Evolutionary conservation across 2,329 filamentous ascomycete genomes (phyloP).

Genomic region (Colletotrichum lentis): DNA sequence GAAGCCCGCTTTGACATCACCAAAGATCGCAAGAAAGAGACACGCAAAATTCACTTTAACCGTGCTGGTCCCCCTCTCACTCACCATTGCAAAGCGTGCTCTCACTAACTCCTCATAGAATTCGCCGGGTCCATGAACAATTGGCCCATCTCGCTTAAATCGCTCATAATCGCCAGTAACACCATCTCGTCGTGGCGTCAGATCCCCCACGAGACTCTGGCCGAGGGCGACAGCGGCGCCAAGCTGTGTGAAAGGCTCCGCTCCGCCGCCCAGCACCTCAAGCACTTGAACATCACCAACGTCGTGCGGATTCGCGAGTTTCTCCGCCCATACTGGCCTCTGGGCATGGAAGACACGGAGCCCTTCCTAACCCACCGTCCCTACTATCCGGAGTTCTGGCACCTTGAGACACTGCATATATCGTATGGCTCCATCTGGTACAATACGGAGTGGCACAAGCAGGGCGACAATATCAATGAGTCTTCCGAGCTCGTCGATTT

Average conservation of each 20-base stretch:
- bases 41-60: constrained; percentile 34
- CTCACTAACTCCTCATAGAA: constrained; percentile 24
- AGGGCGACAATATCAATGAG: constrained; percentile 39
- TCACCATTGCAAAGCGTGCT: not conserved
- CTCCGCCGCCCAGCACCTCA: constrained; percentile 33
- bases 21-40: constrained; percentile 35
- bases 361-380: constrained; percentile 23
- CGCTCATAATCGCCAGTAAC: constrained; percentile 37
- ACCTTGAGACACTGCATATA: constrained; percentile 37
- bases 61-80: constrained; percentile 14
- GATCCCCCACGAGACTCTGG: constrained; percentile 39
- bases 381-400: constrained; percentile 26
- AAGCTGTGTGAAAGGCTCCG: constrained; percentile 35
- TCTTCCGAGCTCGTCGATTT: constrained; percentile 37
- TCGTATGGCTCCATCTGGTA: constrained; percentile 40
- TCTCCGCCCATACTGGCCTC: constrained; percentile 39
- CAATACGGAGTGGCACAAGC: constrained; percentile 40
- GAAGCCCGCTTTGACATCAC: constrained; percentile 36
- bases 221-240: constrained; percentile 37
- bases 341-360: constrained; percentile 28
- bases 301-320: constrained; percentile 39
- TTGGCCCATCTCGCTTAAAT: constrained; percentile 39
- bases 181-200: constrained; percentile 40
- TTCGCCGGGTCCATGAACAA: constrained; percentile 34
- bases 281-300: constrained; percentile 36